Base-by-base conservation (phyloP, 768 basidiomycete species). In the Chalciporus sphaerocephalus region DNA sequence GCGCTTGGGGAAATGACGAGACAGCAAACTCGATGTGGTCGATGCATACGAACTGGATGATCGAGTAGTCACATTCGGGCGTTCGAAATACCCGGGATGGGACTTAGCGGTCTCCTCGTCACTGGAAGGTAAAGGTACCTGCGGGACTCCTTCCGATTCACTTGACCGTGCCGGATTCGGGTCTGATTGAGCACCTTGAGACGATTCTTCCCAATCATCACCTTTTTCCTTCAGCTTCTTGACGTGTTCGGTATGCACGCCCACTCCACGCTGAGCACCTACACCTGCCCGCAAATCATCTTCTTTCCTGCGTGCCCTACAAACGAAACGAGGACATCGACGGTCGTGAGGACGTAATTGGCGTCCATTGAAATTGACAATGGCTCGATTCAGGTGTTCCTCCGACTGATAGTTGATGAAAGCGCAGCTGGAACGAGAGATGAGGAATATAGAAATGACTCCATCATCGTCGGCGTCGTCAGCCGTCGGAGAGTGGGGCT, bases 361-460 rank as follows among this genome's bases (percentile, higher is more conserved):
- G 38, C 69, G 65, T 10, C 88, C 89, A 61, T 91, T 85, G 67
- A 89, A 92, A 38, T 71, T 75, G 3, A 61, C 56, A 46, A 94
- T 88, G 4, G 91, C 92, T 5, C 68, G 68, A 8, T 77, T 69
- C 17, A 97, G 68, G 47, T 82, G 71, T 5, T 59, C 66, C 55
- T 86, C 78, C 0, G 74, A 76, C 38, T 79, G 76, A 58, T 85
- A 95, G 64, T 98, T 97, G 65, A 95, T 78, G 59, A 98, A 97
- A 4, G 90, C 91, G 65, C 94, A 97, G 58, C 82, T 90, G 2
- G 92, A 94, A n/a, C 91, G 81, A n/a, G 85, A 78, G 55, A 98
- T 98, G 42, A 92, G 80, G 67, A 95, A 96, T 48, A 98, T 82
- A 11, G 89, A 92, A 2, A 85, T 63, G 1, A 96, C 80, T 7